Percentiles rank a stretch among this genome's conserved stretches.
These are phyloP conservation scores for Geopyxis carbonaria DNA, from an alignment of 495 filamentous ascomycete genomes.

Conservation along the genomic window DNA sequence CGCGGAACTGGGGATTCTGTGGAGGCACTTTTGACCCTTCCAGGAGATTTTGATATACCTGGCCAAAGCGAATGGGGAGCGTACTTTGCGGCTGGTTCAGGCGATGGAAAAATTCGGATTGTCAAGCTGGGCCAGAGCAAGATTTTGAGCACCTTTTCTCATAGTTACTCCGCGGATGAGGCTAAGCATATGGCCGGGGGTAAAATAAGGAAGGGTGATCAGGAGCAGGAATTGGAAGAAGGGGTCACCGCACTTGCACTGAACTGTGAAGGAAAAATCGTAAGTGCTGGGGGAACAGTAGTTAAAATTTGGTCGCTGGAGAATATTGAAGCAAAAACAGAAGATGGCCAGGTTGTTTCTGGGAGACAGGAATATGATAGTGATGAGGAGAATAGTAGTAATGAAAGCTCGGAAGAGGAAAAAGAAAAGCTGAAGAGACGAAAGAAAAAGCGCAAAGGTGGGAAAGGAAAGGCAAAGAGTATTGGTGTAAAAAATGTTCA, in stretches of 20 bases:
- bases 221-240: slow-evolving; percentile 9
- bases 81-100: slow-evolving; percentile 14
- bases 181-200: slow-evolving; percentile 3
- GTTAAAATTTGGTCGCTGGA: slow-evolving; percentile 15
- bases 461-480: slow-evolving; percentile 20
- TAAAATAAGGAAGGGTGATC: slow-evolving; percentile 4
- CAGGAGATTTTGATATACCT: slow-evolving; percentile 9
- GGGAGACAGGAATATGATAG: slow-evolving; percentile 9
- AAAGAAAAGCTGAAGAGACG: slow-evolving; percentile 12
- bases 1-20: slow-evolving; percentile 19
- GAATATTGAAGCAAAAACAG: slow-evolving; percentile 2
- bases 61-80: slow-evolving; percentile 9
- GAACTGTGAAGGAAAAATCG: slow-evolving; percentile 16
- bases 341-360: slow-evolving; percentile 7
- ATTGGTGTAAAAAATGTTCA: slow-evolving; percentile 12
- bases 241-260: slow-evolving; percentile 19
- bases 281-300: slow-evolving; percentile 11
- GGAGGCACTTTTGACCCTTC: slow-evolving; percentile 15
- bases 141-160: slow-evolving; percentile 16
- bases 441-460: slow-evolving; percentile 21
- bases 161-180: slow-evolving; percentile 16
- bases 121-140: slow-evolving; percentile 20
- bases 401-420: slow-evolving; percentile 12
- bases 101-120: slow-evolving; percentile 20
- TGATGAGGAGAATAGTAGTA: slow-evolving; percentile 7